Evolutionary conservation across 192 early-diverging fungal genomes (phyloP).

Genomic region (Backusella luteola): DNA sequence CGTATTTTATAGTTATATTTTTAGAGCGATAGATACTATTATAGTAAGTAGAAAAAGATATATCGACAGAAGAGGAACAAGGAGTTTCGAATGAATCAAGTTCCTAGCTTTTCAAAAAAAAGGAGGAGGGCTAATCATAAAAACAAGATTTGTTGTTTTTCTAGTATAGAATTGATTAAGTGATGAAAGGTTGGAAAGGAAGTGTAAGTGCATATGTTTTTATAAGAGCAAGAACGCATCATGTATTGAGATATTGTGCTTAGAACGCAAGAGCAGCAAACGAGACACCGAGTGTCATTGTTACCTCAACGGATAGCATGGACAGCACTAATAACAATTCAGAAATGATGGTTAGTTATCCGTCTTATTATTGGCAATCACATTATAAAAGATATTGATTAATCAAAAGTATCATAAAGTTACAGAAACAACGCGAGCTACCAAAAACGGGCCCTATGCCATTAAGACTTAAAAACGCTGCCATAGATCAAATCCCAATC

Average conservation of each 20-base stretch:
- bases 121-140: neutral
- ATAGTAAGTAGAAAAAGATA: neutral
- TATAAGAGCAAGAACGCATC: neutral
- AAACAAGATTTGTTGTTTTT: neutral
- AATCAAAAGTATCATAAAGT: constrained; percentile 4
- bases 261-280: neutral
- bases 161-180: neutral
- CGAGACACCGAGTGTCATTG: neutral
- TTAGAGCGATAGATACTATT: neutral
- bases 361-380: neutral
- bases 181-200: neutral
- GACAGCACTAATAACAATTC: neutral
- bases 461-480: constrained; percentile 48
- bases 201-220: neutral
- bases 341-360: neutral
- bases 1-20: neutral
- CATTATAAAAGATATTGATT: constrained; percentile 5
- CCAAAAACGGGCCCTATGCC: constrained; percentile 41
- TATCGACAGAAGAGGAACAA: neutral
- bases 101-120: neutral
- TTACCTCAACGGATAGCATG: neutral
- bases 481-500: constrained; percentile 71
- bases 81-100: neutral
- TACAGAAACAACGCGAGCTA: constrained; percentile 15
- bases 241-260: neutral